Percentiles rank a stretch among this genome's conserved stretches.
phyloP scores from a whole-genome alignment of 768 basidiomycete genomes.

The Tricholoma hemisulphureum region DNA sequence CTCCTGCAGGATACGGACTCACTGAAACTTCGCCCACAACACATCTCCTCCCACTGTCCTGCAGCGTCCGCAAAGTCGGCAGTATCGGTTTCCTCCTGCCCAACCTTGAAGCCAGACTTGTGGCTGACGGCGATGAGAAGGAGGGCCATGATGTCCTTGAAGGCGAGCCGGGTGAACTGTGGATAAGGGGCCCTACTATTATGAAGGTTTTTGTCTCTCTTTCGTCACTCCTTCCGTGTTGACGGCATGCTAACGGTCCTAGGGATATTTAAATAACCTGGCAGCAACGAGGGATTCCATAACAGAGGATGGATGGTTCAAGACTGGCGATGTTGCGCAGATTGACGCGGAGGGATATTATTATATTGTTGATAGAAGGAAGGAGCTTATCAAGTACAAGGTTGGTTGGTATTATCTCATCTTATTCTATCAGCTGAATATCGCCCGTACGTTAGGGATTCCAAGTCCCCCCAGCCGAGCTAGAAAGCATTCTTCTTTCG shows the following conservation, averaged over 20 bases:
- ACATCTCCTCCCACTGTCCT: slow-evolving; percentile 48
- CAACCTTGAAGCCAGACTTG: slow-evolving; percentile 72
- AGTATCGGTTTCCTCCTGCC: slow-evolving; percentile 70
- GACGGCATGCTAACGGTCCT: not conserved
- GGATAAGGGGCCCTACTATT: slow-evolving; percentile 73
- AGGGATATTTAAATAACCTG: slow-evolving; percentile 77
- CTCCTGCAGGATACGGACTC: slow-evolving; percentile 63
- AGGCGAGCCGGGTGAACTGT: slow-evolving; percentile 74
- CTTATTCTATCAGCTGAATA: not conserved
- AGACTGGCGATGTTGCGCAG: slow-evolving; percentile 80
- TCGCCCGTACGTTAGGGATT: slow-evolving; percentile 49
- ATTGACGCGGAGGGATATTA: slow-evolving; percentile 71
- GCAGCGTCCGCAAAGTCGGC: slow-evolving; percentile 52
- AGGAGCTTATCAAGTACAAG: slow-evolving; percentile 80
- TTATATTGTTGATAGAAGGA: slow-evolving; percentile 70
- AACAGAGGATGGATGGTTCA: slow-evolving; percentile 78
- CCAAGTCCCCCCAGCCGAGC: slow-evolving; percentile 86
- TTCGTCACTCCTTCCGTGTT: not conserved
- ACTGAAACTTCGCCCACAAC: slow-evolving; percentile 82
- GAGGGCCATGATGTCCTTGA: slow-evolving; percentile 45
- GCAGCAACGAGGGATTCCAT: slow-evolving; percentile 68
- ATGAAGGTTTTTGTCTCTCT: slow-evolving; percentile 62
- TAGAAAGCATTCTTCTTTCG: slow-evolving; percentile 72
- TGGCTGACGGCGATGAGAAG: slow-evolving; percentile 59
- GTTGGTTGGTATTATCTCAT: slow-evolving; percentile 20